phyloP scores from a whole-genome alignment of 2,329 filamentous ascomycete species.

The Zymoseptoria ardabiliae region DNA sequence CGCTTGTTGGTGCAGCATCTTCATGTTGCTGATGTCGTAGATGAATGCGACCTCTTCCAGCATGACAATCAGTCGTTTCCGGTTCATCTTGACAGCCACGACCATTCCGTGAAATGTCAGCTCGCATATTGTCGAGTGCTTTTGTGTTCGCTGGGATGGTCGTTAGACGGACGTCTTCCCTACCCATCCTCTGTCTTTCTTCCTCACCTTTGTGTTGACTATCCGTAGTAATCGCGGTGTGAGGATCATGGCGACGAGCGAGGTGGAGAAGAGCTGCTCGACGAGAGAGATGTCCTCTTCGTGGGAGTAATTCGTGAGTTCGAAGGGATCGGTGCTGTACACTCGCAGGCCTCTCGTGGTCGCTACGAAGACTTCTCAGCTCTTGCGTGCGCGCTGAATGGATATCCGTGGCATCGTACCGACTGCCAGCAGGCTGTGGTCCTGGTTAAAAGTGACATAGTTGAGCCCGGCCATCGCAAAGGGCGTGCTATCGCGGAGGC shows the following conservation, averaged over 20 bases:
- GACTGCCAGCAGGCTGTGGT: slow-evolving; percentile 93
- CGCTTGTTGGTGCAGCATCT: slow-evolving; percentile 80
- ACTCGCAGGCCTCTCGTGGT: slow-evolving; percentile 92
- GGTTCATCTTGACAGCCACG: slow-evolving; percentile 84
- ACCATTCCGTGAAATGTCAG: slow-evolving; percentile 97
- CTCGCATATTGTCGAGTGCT: slow-evolving; percentile 87
- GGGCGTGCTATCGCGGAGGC: not conserved
- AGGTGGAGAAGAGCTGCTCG: slow-evolving; percentile 98
- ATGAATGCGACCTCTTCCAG: slow-evolving; percentile 95
- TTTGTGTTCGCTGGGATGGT: slow-evolving; percentile 34
- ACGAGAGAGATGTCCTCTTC: slow-evolving; percentile 86
- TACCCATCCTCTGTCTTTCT: not conserved
- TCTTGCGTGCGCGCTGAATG: slow-evolving; percentile 2
- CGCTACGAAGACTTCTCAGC: slow-evolving; percentile 43
- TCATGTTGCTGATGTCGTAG: slow-evolving; percentile 99
- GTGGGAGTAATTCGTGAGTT: slow-evolving; percentile 87
- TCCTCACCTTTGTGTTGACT: slow-evolving; percentile 84
- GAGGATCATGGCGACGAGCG: slow-evolving; percentile 84
- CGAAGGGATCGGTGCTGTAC: slow-evolving; percentile 93
- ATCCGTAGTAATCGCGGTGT: slow-evolving; percentile 90
- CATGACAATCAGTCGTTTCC: slow-evolving; percentile 87
- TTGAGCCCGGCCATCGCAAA: slow-evolving; percentile 55
- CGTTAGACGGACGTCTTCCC: slow-evolving; percentile 11
- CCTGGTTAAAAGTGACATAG: slow-evolving; percentile 98
- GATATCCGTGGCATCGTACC: slow-evolving; percentile 48